Percentiles rank a stretch among this genome's conserved stretches.
These are phyloP conservation scores for Reticulascus tulasneorum DNA, from an alignment of 2,329 filamentous ascomycete species.

Conservation along the genomic window DNA sequence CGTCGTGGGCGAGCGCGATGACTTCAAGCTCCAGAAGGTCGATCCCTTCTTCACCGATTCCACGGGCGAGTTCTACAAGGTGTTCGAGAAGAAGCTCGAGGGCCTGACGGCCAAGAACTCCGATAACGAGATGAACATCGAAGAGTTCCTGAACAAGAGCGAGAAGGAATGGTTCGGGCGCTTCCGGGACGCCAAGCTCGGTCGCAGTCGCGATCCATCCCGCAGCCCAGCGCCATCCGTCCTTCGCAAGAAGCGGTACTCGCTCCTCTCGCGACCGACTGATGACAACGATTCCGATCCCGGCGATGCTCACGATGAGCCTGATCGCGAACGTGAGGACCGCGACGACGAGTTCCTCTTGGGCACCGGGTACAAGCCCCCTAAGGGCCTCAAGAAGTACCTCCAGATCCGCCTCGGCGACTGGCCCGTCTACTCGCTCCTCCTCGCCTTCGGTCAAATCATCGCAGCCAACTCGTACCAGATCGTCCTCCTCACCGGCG, in stretches of 20 bases:
- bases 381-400: slow-evolving; percentile 42
- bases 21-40: slow-evolving; percentile 61
- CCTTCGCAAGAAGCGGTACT: slow-evolving; percentile 14
- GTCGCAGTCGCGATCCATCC: slow-evolving; percentile 41
- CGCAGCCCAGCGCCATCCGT: slow-evolving; percentile 21
- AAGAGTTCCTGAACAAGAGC: slow-evolving; percentile 59
- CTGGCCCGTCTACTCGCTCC: slow-evolving; percentile 60
- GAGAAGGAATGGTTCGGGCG: slow-evolving; percentile 64
- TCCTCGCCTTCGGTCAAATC: slow-evolving; percentile 60
- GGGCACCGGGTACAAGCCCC: slow-evolving; percentile 50
- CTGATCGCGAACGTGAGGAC: slow-evolving; percentile 24
- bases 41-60: slow-evolving; percentile 65
- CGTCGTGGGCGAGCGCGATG: slow-evolving; percentile 57
- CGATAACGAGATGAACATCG: slow-evolving; percentile 57
- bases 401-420: slow-evolving; percentile 54
- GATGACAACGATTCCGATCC: no score
- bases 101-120: slow-evolving; percentile 52
- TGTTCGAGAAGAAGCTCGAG: slow-evolving; percentile 55
- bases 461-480: slow-evolving; percentile 65
- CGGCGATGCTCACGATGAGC: slow-evolving; percentile 18
- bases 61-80: slow-evolving; percentile 56
- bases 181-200: slow-evolving; percentile 56
- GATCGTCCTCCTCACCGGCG: slow-evolving; percentile 63
- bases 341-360: slow-evolving; percentile 51
- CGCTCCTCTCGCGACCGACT: slow-evolving; percentile 27